A percentile compares a stretch with the other conserved stretches of the same genome.
These are phyloP conservation scores for Coniochaeta prunicola DNA, from an alignment of 2,329 filamentous ascomycete genomes.

Conservation along the genomic window DNA sequence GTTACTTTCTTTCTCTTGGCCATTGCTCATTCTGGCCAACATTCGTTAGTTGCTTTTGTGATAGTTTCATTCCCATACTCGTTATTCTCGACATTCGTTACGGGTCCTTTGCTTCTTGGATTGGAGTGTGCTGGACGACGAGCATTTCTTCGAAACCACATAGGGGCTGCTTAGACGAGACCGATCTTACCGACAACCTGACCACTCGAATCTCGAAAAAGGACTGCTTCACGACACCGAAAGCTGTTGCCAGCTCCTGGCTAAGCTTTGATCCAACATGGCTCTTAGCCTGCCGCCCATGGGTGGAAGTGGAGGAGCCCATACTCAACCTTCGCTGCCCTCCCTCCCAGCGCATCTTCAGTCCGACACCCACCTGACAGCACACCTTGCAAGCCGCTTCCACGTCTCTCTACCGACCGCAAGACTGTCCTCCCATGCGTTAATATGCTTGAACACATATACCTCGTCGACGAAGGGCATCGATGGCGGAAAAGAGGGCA, in stretches of 20 bases:
- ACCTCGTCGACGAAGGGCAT: constrained; percentile 80
- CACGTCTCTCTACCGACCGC: constrained; percentile 87
- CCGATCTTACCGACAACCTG: not conserved
- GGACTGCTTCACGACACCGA: not conserved
- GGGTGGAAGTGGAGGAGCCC: constrained; percentile 47
- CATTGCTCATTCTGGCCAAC: not conserved
- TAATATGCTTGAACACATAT: constrained; percentile 92
- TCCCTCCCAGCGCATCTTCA: constrained; percentile 78
- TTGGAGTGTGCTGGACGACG: not conserved
- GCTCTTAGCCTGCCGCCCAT: constrained; percentile 49
- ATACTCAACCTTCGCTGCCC: constrained; percentile 79
- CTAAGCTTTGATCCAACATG: constrained; percentile 38
- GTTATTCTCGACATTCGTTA: not conserved
- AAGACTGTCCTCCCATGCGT: constrained; percentile 79
- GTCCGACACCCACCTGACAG: constrained; percentile 59
- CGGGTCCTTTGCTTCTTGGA: not conserved
- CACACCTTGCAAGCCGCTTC: constrained; percentile 80
- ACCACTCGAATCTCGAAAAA: not conserved
- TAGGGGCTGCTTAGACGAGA: not conserved
- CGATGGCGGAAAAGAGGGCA: constrained; percentile 87
- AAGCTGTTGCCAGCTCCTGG: constrained; percentile 14
- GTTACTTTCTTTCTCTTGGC: not conserved
- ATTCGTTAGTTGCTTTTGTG: not conserved
- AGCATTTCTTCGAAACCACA: not conserved
- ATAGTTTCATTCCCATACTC: not conserved